Percentiles rank a stretch among this genome's conserved stretches.
Conservation (phyloP, 2,329 filamentous ascomycete genomes). For the Pyrenophora teres region DNA sequence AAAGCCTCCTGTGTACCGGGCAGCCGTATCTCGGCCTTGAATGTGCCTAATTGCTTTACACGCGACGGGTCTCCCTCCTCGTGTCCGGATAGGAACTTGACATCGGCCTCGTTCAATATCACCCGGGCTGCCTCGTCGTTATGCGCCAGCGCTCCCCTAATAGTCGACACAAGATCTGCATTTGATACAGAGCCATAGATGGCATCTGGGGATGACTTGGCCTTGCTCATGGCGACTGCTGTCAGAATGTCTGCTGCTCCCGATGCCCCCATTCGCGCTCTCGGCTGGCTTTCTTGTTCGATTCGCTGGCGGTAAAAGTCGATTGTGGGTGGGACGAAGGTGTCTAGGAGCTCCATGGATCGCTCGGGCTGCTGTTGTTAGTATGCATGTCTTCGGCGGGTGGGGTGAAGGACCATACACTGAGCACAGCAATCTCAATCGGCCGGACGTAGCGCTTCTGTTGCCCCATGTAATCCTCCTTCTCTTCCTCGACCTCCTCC, state of each 20-base stretch:
- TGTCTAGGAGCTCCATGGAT: conserved; percentile 54
- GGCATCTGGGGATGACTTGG: conserved; percentile 35
- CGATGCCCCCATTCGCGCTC: conserved; percentile 41
- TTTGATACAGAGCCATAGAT: conserved; percentile 63
- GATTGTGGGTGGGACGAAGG: conserved; percentile 54
- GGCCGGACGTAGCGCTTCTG: conserved; percentile 41
- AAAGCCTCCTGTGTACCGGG: conserved; percentile 51
- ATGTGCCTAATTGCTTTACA: conserved; percentile 60
- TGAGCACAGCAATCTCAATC: conserved; percentile 49
- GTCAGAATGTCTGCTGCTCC: conserved; percentile 44
- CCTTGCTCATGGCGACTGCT: conserved; percentile 40
- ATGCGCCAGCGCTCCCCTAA: conserved; percentile 55
- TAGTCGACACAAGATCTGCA: conserved; percentile 55
- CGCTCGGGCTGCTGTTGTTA: conserved; percentile 47
- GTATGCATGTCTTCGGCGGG: conserved; percentile 1
- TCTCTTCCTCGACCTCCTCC: conserved; percentile 35
- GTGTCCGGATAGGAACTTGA: conserved; percentile 53
- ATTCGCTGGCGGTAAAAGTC: conserved; percentile 55
- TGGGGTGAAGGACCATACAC: conserved; percentile 32
- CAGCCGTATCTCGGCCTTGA: conserved; percentile 57
- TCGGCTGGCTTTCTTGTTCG: conserved; percentile 41
- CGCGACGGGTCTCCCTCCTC: conserved; percentile 48
- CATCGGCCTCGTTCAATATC: conserved; percentile 55
- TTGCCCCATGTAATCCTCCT: conserved; percentile 21
- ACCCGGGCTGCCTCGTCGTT: conserved; percentile 59